These are phyloP conservation scores for Biscogniauxia sp. DNA, from an alignment of 2,329 filamentous ascomycete genomes.

Conservation along the genomic window DNA sequence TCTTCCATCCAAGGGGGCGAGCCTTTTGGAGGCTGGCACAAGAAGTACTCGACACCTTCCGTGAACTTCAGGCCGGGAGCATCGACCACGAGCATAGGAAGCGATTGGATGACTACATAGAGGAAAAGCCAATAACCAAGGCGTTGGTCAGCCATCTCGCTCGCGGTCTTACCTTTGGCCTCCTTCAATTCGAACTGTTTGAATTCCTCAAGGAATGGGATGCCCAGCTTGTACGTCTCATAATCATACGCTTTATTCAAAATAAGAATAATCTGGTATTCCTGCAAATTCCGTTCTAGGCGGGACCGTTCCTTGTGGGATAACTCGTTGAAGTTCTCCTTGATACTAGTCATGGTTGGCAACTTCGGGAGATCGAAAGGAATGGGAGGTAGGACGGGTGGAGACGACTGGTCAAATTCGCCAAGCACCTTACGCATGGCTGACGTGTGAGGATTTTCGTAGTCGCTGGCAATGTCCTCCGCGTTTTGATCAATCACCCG, in stretches of 20 bases:
- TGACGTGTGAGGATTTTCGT: conserved; percentile 58
- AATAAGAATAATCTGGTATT: conserved; percentile 73
- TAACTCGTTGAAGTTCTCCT: conserved; percentile 62
- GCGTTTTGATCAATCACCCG: conserved; percentile 69
- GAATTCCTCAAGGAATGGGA: conserved; percentile 68
- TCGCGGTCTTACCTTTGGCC: conserved; percentile 59
- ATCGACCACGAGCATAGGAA: conserved; percentile 76
- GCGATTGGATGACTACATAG: conserved; percentile 72
- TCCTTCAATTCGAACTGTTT: conserved; percentile 69
- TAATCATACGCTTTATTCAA: conserved; percentile 81
- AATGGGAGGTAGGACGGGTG: conserved; percentile 85
- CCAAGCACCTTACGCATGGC: conserved; percentile 76
- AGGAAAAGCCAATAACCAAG: conserved; percentile 80
- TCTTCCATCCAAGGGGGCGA: conserved; percentile 72
- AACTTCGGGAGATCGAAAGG: conserved; percentile 84
- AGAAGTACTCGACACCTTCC: conserved; percentile 76
- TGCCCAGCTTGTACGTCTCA: conserved; percentile 57
- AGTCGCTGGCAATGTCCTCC: conserved; percentile 52
- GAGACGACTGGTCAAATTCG: conserved; percentile 86
- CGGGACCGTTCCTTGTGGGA: conserved; percentile 73
- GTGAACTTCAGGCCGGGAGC: conserved; percentile 67
- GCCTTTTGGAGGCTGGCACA: conserved; percentile 72
- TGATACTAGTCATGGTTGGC: conserved; percentile 65
- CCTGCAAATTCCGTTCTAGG: conserved; percentile 69
- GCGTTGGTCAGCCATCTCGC: conserved; percentile 69